Evolutionary conservation across 306 rosid genomes (phyloP).

Genomic region (Alnus glutinosa): DNA sequence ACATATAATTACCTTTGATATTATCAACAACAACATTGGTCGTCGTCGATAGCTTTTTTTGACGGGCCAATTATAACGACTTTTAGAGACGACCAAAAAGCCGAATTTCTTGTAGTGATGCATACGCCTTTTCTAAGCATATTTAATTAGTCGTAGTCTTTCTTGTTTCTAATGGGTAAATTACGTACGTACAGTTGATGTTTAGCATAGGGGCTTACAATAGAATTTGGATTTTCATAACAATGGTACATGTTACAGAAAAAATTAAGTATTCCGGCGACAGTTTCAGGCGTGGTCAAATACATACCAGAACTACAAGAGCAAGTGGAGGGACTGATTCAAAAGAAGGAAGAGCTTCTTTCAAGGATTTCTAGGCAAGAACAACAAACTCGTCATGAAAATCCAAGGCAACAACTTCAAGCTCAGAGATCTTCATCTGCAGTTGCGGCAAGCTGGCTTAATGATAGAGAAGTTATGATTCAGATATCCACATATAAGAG

Average conservation of each 20-base stretch:
- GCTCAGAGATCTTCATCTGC: constrained; percentile 30
- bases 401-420: background rate
- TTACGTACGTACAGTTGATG: too few species aligned
- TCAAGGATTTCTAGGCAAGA: constrained; percentile 24
- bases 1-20: too few species aligned
- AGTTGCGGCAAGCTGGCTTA: constrained; percentile 51
- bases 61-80: too few species aligned
- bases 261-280: constrained; percentile 65
- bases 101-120: too few species aligned
- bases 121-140: too few species aligned
- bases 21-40: too few species aligned
- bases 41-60: too few species aligned
- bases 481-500: constrained; percentile 52
- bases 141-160: too few species aligned
- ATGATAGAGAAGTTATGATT: constrained; percentile 44
- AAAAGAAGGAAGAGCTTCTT: constrained; percentile 56
- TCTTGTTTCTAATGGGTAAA: too few species aligned
- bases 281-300: constrained; percentile 52
- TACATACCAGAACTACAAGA: constrained; percentile 67
- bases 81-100: too few species aligned
- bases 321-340: constrained; percentile 50
- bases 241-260: constrained; percentile 39
- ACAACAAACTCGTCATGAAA: background rate
- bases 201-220: too few species aligned
- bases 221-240: background rate